A percentile compares a stretch with the other conserved stretches of the same genome.
phyloP scores from a whole-genome alignment of 495 filamentous ascomycete species.

The Penicillium flavigenum region DNA sequence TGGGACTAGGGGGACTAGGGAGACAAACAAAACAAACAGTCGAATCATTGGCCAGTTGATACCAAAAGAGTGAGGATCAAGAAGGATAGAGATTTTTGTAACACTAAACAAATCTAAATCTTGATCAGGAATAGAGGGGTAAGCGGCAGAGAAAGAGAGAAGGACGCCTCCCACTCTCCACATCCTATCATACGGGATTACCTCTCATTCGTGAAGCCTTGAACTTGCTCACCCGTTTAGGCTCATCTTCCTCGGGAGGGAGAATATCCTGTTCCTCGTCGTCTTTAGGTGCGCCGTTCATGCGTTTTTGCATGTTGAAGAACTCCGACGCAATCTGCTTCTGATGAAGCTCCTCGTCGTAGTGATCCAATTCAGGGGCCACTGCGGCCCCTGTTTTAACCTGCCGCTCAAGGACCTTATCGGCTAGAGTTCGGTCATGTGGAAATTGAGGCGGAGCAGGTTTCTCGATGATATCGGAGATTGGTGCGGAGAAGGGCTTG shows the following conservation, averaged over 20 bases:
- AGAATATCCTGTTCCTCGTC: constrained; percentile 56
- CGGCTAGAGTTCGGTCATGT: constrained; percentile 56
- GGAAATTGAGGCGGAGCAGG: constrained; percentile 44
- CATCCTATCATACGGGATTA: too few relatives aligned
- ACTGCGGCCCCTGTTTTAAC: constrained; percentile 23
- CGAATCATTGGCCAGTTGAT: not conserved
- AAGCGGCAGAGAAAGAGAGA: too few relatives aligned
- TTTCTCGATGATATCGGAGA: constrained; percentile 34
- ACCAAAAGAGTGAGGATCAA: too few relatives aligned
- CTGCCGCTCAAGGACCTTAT: constrained; percentile 62
- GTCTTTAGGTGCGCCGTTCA: constrained; percentile 70
- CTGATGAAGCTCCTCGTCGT: constrained; percentile 69
- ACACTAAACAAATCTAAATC: too few relatives aligned
- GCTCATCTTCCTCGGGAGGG: constrained; percentile 61
- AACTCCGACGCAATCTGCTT: constrained; percentile 80
- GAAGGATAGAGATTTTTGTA: too few relatives aligned
- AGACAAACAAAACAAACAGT: constrained; percentile 3
- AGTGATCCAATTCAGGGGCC: constrained; percentile 62
- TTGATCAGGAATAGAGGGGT: too few relatives aligned
- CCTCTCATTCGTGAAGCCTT: constrained; percentile 64
- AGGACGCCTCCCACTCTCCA: too few relatives aligned
- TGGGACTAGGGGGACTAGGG: not conserved
- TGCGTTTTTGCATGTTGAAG: constrained; percentile 70
- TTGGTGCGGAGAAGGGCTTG: constrained; percentile 48
- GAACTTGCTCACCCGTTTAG: constrained; percentile 81